A percentile compares a stretch with the other conserved stretches of the same genome.
Conservation (phyloP, 805 yeast genomes). For the Monosporozyma servazzii region DNA sequence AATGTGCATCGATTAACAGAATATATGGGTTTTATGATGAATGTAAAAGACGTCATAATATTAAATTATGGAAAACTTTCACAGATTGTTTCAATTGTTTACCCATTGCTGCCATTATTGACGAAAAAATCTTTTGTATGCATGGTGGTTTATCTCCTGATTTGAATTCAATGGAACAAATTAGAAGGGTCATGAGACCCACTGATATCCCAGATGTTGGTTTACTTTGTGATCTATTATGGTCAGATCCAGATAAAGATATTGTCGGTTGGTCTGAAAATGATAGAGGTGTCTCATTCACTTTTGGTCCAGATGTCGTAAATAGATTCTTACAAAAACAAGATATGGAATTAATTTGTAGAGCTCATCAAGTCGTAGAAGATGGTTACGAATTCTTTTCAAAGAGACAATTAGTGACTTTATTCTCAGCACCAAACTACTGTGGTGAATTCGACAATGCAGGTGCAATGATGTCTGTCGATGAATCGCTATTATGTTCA, state of each 20-base stretch:
- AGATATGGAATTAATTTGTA: slow-evolving; percentile 94
- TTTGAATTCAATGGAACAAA: slow-evolving; percentile 95
- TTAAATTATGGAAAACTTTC: slow-evolving; percentile 97
- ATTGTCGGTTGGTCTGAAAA: slow-evolving; percentile 98
- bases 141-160: slow-evolving; percentile 98
- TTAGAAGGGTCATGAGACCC: slow-evolving; percentile 98
- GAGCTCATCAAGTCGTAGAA: slow-evolving; percentile 99
- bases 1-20: slow-evolving; percentile 95
- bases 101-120: slow-evolving; percentile 97
- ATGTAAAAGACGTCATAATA: slow-evolving; percentile 95
- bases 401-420: slow-evolving; percentile 90
- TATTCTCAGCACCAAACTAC: slow-evolving; percentile 94
- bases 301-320: slow-evolving; percentile 99
- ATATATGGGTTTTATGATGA: slow-evolving; percentile 98
- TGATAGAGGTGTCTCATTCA: slow-evolving; percentile 97
- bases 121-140: slow-evolving; percentile 96
- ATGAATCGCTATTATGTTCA: slow-evolving; percentile 90
- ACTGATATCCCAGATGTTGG: slow-evolving; percentile 99
- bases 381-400: slow-evolving; percentile 97
- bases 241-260: slow-evolving; percentile 99
- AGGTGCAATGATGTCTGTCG: slow-evolving; percentile 99
- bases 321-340: slow-evolving; percentile 92
- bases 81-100: slow-evolving; percentile 97
- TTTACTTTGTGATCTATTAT: slow-evolving; percentile 84
- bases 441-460: slow-evolving; percentile 99